Conservation (phyloP, 129 eudicot species). For the Heracleum sosnowskyi region DNA sequence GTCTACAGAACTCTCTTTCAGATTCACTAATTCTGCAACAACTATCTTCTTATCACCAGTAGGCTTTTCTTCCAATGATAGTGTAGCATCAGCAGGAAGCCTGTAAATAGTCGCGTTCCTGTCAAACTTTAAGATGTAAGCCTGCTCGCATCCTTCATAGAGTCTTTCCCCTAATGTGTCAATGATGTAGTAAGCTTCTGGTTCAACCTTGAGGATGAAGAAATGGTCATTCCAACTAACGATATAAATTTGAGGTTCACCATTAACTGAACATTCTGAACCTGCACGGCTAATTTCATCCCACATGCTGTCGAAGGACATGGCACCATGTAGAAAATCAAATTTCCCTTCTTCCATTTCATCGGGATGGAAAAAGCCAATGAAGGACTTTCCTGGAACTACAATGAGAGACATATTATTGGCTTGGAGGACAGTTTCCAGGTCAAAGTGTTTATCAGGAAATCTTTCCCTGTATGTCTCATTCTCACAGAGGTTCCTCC, state of each 20-base stretch:
- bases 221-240: constrained; percentile 5
- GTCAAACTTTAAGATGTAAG: constrained; percentile 5
- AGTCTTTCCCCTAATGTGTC: constrained; percentile 4
- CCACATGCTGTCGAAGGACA: constrained; percentile 6
- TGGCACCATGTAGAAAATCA: not conserved
- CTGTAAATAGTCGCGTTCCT: not conserved
- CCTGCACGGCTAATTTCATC: constrained; percentile 1
- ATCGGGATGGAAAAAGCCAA: constrained; percentile 6
- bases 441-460: constrained; percentile 6
- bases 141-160: not conserved
- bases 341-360: constrained; percentile 3
- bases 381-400: not conserved
- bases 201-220: not conserved
- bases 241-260: not conserved
- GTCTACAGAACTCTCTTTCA: not conserved
- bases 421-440: constrained; percentile 6
- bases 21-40: not conserved
- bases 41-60: constrained; percentile 3
- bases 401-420: not conserved
- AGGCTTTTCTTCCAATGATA: not conserved
- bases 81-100: not conserved
- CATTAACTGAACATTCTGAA: not conserved
- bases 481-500: constrained; percentile 6
- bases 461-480: not conserved
- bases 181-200: not conserved